phyloP scores from a whole-genome alignment of 371 early-diverging fungal genomes.

The Mortierella sp. region DNA sequence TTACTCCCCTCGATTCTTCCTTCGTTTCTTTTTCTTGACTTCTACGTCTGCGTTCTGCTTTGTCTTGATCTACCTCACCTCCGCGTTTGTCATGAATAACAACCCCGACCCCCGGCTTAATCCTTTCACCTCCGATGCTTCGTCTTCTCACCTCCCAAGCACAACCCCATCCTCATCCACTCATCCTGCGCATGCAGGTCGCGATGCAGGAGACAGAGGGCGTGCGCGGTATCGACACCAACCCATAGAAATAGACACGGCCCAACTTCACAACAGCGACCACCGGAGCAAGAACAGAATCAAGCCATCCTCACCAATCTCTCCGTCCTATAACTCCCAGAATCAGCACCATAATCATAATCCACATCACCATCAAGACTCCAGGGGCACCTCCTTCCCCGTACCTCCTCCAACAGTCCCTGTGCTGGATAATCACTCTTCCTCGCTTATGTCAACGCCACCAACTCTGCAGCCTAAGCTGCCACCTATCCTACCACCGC shows the following conservation, averaged over 20 bases:
- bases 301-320: slow-evolving; percentile 9
- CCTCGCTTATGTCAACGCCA: neutral
- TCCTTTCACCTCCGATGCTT: neutral
- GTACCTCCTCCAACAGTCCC: neutral
- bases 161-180: neutral
- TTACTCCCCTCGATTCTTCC: too few species aligned
- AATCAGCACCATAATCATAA: slow-evolving; percentile 5
- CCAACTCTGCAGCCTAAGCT: slow-evolving; percentile 15
- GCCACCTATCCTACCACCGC: slow-evolving; percentile 41
- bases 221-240: slow-evolving; percentile 8
- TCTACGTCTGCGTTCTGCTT: too few species aligned
- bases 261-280: neutral
- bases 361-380: neutral
- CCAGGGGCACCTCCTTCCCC: neutral
- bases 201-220: slow-evolving; percentile 31
- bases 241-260: neutral
- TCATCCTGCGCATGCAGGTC: slow-evolving; percentile 4
- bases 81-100: neutral
- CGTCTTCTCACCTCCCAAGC: neutral
- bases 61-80: too few species aligned
- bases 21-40: too few species aligned
- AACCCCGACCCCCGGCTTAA: slow-evolving; percentile 1
- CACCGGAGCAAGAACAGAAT: slow-evolving; percentile 2
- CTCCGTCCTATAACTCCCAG: neutral
- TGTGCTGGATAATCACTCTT: neutral